Evolutionary conservation across 2,329 filamentous ascomycete genomes (phyloP), one percentile per base, ranked within the genome.

Genomic region (Alternaria burnsii): DNA sequence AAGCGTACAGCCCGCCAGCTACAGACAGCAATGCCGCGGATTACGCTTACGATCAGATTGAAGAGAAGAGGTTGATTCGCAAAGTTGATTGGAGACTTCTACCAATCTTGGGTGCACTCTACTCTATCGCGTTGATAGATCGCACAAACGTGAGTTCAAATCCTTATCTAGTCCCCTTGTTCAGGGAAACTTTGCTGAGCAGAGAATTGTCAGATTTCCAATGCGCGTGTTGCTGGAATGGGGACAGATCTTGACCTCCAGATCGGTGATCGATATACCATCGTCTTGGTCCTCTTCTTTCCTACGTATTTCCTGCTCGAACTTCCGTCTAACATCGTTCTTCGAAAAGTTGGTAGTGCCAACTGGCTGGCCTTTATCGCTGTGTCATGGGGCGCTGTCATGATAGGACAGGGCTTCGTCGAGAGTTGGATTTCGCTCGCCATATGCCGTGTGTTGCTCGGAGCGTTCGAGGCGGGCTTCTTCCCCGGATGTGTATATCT

Each of bases 1-100:
- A 71, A 43, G 59, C 56, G 10, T 22, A 56, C 24, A 55, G 56
- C 20, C 38, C 57, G 3, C 41, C 58, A n/a, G 18, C 34, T 3
- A 28, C 48, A 9, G 36, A 40, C 38, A 53, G 42, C 43, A 40
- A 36, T 30, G 51, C 26, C 7, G 26, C 41, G 5, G 62, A 65
- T 5, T 67, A 65, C 42, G 58, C 57, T 11, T 58, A 55, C 30
- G 65, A 66, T 30, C 59, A 62, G 12, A 55, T 69, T 22, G 63
- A 69, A 8, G 65, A 70, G 50, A 71, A 67, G 57, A 62, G 58
- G 24, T 24, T 74, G 10, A 28, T 71, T n/a, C 71, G 71, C 8
- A 75, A 73, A 18, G 61, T 79, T 26, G 80, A 81, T 58, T 69
- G 72, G 58, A 73, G 78, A 26, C 70, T 81, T 1, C 69, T 82